phyloP scores from a whole-genome alignment of 2,329 filamentous ascomycete genomes.

The Verticillium dahliae region DNA sequence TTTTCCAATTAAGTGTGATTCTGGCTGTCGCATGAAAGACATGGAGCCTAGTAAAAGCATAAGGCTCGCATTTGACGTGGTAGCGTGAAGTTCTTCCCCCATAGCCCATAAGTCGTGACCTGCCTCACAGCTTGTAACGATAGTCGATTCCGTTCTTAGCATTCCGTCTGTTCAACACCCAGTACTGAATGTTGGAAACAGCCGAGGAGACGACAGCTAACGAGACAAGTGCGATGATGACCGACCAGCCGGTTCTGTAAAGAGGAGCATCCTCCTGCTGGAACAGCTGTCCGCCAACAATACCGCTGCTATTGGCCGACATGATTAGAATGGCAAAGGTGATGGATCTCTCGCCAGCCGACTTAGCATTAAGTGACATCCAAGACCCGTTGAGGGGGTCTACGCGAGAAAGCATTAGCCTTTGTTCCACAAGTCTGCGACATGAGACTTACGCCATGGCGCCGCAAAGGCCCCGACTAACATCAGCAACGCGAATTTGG shows the following conservation, averaged over 20 bases:
- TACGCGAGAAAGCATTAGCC: background rate
- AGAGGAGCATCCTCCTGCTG: constrained; percentile 17
- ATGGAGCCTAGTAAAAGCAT: no score
- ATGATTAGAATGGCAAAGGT: constrained; percentile 24
- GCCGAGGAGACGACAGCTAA: background rate
- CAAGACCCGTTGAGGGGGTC: constrained; percentile 20
- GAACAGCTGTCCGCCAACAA: constrained; percentile 21
- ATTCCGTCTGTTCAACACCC: background rate
- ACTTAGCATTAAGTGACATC: constrained; percentile 18
- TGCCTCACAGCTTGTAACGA: background rate
- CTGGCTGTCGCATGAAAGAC: no score
- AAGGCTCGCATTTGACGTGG: no score
- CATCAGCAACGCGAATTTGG: constrained; percentile 19
- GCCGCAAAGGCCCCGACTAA: constrained; percentile 15
- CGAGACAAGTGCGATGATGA: constrained; percentile 13
- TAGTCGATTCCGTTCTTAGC: background rate
- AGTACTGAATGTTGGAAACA: constrained; percentile 3
- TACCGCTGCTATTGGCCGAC: constrained; percentile 19
- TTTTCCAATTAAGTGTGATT: no score
- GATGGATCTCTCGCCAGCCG: constrained; percentile 19
- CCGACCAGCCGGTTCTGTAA: constrained; percentile 18
- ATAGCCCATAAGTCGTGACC: background rate
- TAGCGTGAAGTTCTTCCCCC: background rate
- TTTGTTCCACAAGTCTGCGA: background rate
- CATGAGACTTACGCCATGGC: constrained; percentile 19